phyloP scores from a whole-genome alignment of 345 rosid species.

The Populus davidiana region DNA sequence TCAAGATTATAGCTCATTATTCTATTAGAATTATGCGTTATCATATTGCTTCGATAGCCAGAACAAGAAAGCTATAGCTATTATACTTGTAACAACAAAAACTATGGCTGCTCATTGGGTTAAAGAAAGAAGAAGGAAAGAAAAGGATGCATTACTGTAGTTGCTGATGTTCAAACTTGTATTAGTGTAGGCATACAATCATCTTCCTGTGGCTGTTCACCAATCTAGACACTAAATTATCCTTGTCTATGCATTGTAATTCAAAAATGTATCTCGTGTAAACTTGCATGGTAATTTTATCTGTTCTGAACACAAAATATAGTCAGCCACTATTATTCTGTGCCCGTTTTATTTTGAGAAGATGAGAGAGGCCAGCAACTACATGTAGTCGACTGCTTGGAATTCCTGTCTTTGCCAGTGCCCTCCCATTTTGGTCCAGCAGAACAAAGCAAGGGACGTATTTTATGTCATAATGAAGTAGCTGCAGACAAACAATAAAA shows the following conservation, averaged over 20 bases:
- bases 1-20: too few species aligned
- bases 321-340: not conserved
- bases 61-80: too few species aligned
- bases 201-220: not conserved
- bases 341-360: slow-evolving; percentile 70
- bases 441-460: slow-evolving; percentile 91
- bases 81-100: too few species aligned
- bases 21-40: too few species aligned
- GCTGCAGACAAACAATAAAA: slow-evolving; percentile 41
- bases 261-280: too few species aligned
- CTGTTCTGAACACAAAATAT: not conserved
- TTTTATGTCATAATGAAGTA: slow-evolving; percentile 79
- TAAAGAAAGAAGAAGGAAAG: too few species aligned
- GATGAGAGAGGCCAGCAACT: slow-evolving; percentile 83
- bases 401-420: slow-evolving; percentile 79
- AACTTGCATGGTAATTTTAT: not conserved
- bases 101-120: too few species aligned
- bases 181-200: too few species aligned
- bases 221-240: not conserved
- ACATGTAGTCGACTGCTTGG: slow-evolving; percentile 86
- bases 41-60: too few species aligned
- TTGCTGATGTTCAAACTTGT: too few species aligned
- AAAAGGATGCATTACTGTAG: too few species aligned
- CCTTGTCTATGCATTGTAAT: not conserved
- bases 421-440: slow-evolving; percentile 77